These are phyloP conservation scores for Xylariomycetidae sp. DNA, from an alignment of 2,329 filamentous ascomycete species.

Conservation along the genomic window DNA sequence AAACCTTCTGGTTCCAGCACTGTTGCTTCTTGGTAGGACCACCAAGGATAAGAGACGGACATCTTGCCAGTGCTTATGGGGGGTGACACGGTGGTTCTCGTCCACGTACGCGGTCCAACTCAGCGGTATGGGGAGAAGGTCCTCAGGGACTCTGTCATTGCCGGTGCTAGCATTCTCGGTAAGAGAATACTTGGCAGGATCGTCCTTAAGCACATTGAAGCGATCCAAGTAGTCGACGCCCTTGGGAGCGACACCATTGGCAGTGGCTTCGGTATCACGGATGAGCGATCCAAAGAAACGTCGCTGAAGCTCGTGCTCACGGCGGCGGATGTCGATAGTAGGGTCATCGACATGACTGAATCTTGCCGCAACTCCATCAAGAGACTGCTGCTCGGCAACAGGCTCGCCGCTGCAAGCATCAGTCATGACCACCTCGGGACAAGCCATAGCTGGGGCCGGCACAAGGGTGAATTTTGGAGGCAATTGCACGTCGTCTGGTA, in stretches of 20 bases:
- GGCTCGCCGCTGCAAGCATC: neutral
- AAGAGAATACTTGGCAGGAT: slow-evolving; percentile 28
- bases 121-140: slow-evolving; percentile 50
- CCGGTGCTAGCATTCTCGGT: slow-evolving; percentile 8
- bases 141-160: slow-evolving; percentile 19
- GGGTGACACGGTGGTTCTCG: slow-evolving; percentile 69
- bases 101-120: slow-evolving; percentile 52
- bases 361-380: slow-evolving; percentile 21
- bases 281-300: no score
- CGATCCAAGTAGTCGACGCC: slow-evolving; percentile 30
- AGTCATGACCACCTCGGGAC: slow-evolving; percentile 9
- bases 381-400: neutral
- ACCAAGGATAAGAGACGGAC: slow-evolving; percentile 72
- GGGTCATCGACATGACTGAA: slow-evolving; percentile 21
- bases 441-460: slow-evolving; percentile 21
- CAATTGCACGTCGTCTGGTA: slow-evolving; percentile 68
- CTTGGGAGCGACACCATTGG: no score
- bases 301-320: slow-evolving; percentile 13
- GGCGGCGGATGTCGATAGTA: no score
- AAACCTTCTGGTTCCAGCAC: slow-evolving; percentile 25
- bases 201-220: slow-evolving; percentile 31
- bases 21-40: slow-evolving; percentile 22
- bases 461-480: slow-evolving; percentile 66
- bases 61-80: slow-evolving; percentile 81
- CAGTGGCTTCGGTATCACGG: no score